These are phyloP conservation scores for Dioscorea alata DNA, from an alignment of 106 monocot species.

Conservation along the genomic window DNA sequence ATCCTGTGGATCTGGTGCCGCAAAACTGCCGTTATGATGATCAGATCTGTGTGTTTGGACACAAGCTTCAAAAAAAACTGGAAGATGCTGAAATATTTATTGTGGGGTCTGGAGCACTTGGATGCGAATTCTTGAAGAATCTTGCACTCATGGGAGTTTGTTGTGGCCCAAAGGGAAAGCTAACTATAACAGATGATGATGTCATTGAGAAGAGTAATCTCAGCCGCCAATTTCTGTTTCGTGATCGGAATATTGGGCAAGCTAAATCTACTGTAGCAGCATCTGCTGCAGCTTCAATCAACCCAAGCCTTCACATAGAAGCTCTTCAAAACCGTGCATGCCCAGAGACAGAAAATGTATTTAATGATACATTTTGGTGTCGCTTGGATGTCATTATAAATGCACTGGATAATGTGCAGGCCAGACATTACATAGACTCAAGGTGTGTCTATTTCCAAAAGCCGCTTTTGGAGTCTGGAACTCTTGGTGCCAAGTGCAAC, in stretches of 20 bases:
- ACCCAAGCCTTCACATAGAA: constrained; percentile 63
- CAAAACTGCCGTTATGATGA: constrained; percentile 58
- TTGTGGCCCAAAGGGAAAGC: constrained; percentile 66
- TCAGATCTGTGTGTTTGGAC: constrained; percentile 63
- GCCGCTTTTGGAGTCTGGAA: constrained; percentile 86
- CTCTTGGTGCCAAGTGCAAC: constrained; percentile 82
- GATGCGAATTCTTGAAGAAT: constrained; percentile 94
- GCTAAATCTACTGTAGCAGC: constrained; percentile 94
- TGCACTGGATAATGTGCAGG: constrained; percentile 89
- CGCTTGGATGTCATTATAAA: constrained; percentile 71
- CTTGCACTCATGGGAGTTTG: constrained; percentile 89
- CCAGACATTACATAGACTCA: constrained; percentile 81
- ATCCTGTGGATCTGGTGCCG: constrained; percentile 41
- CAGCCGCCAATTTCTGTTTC: constrained; percentile 88
- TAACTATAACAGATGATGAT: constrained; percentile 94
- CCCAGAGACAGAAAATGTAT: constrained; percentile 84
- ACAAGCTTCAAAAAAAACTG: constrained; percentile 67
- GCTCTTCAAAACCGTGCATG: constrained; percentile 87
- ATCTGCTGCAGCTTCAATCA: constrained; percentile 59
- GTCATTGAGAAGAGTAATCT: constrained; percentile 98
- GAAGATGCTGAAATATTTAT: constrained; percentile 80
- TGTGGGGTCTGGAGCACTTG: constrained; percentile 87
- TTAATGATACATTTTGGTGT: constrained; percentile 86
- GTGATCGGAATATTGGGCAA: constrained; percentile 96
- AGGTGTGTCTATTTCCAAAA: constrained; percentile 91